A percentile compares a stretch with the other conserved stretches of the same genome.
Conservation (phyloP, 2,329 filamentous ascomycete species). For the Trichoderma lentiforme region DNA sequence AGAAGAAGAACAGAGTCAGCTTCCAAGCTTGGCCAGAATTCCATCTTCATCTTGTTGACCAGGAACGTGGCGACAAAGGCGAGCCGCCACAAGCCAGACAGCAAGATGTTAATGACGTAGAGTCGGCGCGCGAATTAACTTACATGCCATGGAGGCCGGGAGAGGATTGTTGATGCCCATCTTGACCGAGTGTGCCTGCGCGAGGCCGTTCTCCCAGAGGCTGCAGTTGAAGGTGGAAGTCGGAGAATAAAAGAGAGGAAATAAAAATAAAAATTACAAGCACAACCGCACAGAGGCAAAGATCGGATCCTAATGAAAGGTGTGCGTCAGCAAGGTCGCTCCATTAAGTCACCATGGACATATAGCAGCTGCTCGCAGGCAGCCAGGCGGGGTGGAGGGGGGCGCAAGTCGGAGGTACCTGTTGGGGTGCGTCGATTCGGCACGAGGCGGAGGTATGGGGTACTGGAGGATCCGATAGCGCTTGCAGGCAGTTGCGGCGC, state of each 20-base stretch:
- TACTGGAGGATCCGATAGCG: background rate
- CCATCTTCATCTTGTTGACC: background rate
- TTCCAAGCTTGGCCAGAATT: background rate
- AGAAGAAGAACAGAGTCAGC: slow-evolving; percentile 5
- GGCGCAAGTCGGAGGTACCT: background rate
- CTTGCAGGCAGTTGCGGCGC: background rate
- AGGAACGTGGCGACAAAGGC: slow-evolving; percentile 10
- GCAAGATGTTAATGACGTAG: background rate
- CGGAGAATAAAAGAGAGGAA: background rate
- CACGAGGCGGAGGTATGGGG: background rate
- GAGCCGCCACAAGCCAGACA: background rate
- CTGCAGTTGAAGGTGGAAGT: background rate
- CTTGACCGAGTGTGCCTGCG: slow-evolving; percentile 5
- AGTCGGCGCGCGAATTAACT: slow-evolving; percentile 33
- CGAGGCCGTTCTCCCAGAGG: slow-evolving; percentile 1
- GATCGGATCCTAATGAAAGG: slow-evolving; percentile 1
- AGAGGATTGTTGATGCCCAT: slow-evolving; percentile 62
- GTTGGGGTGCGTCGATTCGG: background rate
- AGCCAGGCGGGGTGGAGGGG: background rate
- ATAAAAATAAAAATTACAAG: background rate
- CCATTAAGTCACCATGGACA: background rate
- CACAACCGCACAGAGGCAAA: background rate
- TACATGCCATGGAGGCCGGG: slow-evolving; percentile 65
- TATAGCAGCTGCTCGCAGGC: background rate
- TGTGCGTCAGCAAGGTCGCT: slow-evolving; percentile 12